A percentile compares a stretch with the other conserved stretches of the same genome.
phyloP scores from a whole-genome alignment of 257 asterid species.

The Solanum paucissectum region DNA sequence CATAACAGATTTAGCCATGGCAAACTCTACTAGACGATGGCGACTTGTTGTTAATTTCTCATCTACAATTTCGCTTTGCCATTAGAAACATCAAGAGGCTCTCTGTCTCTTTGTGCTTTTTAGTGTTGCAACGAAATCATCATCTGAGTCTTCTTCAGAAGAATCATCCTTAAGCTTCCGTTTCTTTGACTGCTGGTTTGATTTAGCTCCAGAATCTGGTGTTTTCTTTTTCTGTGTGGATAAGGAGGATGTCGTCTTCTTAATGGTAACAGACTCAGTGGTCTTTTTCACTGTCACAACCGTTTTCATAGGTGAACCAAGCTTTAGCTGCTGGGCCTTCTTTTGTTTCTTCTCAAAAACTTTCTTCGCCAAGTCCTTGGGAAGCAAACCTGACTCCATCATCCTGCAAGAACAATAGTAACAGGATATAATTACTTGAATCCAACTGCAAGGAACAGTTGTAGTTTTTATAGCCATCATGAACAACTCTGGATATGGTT shows the following conservation, averaged over 20 bases:
- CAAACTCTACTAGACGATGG: not conserved
- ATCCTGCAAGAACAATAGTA: conserved; percentile 34
- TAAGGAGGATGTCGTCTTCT: conserved; percentile 25
- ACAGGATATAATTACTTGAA: not conserved
- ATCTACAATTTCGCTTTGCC: not conserved
- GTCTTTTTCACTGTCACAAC: conserved; percentile 46
- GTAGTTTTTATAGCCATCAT: not conserved
- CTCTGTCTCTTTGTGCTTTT: conserved; percentile 33
- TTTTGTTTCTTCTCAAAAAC: conserved; percentile 59
- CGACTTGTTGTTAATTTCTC: not conserved
- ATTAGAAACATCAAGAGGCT: conserved; percentile 8
- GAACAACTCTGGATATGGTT: not conserved
- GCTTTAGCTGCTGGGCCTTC: conserved; percentile 46
- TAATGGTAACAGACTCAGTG: conserved; percentile 11
- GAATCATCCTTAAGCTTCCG: conserved; percentile 32
- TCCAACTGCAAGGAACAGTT: not conserved
- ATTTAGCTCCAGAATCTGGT: conserved; percentile 20
- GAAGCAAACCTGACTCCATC: conserved; percentile 94
- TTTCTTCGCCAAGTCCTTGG: conserved; percentile 60
- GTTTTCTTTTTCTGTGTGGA: conserved; percentile 38
- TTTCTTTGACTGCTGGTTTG: conserved; percentile 34
- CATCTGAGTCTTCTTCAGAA: conserved; percentile 40
- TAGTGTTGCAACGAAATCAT: conserved; percentile 30
- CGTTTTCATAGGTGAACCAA: conserved; percentile 53
- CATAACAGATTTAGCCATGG: not conserved